These are phyloP conservation scores for Elongisporangium anandrum DNA, from an alignment of 352 stramenopile species.

Conservation along the genomic window DNA sequence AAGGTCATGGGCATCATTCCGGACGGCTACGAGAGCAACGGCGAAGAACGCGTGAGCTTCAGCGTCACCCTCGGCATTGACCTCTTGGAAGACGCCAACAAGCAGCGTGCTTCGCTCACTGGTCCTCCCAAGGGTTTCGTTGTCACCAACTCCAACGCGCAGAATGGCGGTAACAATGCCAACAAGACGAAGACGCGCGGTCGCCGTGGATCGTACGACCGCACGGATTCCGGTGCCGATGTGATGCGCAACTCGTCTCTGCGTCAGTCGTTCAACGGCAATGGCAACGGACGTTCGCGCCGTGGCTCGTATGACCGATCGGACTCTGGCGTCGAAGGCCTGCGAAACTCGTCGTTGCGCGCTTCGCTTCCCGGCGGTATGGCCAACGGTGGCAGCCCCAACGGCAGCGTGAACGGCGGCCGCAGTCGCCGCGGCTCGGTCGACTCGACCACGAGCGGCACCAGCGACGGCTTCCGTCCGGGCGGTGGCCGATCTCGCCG, in stretches of 20 bases:
- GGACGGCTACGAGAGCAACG: constrained; percentile 38
- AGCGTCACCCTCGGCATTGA: constrained; percentile 78
- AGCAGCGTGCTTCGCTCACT: constrained; percentile 55
- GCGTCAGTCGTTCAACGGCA: constrained; percentile 30
- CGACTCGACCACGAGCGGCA: constrained; percentile 15
- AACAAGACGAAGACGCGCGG: constrained; percentile 17
- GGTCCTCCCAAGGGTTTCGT: constrained; percentile 17
- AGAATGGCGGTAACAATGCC: constrained; percentile 3
- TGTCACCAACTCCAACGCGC: background rate
- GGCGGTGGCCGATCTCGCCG: constrained; percentile 36
- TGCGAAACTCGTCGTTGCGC: constrained; percentile 30
- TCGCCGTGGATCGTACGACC: constrained; percentile 49
- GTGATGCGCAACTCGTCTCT: constrained; percentile 22
- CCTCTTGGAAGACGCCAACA: constrained; percentile 56
- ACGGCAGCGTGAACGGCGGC: constrained; percentile 8
- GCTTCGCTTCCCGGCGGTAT: constrained; percentile 31
- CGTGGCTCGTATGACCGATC: constrained; percentile 20
- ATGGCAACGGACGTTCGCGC: constrained; percentile 5
- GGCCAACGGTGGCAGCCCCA: constrained; percentile 28
- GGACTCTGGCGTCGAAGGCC: constrained; percentile 14
- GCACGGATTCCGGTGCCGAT: constrained; percentile 32
- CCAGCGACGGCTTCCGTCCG: constrained; percentile 8
- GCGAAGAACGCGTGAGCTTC: constrained; percentile 70
- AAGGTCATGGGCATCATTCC: constrained; percentile 80
- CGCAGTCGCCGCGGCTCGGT: constrained; percentile 23